Base-by-base conservation (phyloP, 148 eudicot species). In the Silene uniflora region DNA sequence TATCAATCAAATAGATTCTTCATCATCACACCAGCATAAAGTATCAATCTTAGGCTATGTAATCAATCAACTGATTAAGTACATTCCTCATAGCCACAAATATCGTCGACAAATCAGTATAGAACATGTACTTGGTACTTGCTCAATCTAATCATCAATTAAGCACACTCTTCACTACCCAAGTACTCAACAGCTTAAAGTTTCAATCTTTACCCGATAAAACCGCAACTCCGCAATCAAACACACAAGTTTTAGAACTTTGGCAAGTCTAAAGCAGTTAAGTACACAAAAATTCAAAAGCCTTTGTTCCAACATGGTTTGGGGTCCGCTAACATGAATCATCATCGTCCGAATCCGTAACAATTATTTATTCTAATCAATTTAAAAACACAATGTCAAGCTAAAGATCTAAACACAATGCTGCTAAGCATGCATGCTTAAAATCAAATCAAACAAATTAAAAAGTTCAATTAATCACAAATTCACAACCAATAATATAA, bases 351-450 rank as follows among this genome's bases (percentile, higher is more conserved):
- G 35, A 61, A 61, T 7, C 4, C 14, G 8, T 2, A 22, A 10
- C 27, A 61, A 9, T 21, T 21, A 22, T 9, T 44, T 47, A 17
- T 9, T 42, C 2, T 16, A 67, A 67, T 18, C 0, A 19, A 39
- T 17, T 18, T 67, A 67, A 35, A 7, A 39, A 0, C 52, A 67
- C 52, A 32, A 66, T 6, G 32, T 18, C n/a, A 6, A 44, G 56
- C 54, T 17, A 19, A 72, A 52, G 60, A 63, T 66, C 76, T 66
- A 17, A 44, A 44, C 62, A 67, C 60, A 73, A 13, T 73, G 44
- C 7, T 21, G 22, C 21, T 42, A 79, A 74, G 7, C 55, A 74
- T 25, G 62, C 78, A 61, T 74, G 39, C 17, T 35, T 10, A 73
- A 73, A 63, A 21, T 58, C 54, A 74, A 74, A 16, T 62, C 62